Evolutionary conservation across 2,329 filamentous ascomycete species (phyloP).

Genomic region (Neofusicoccum kwambonambiense): DNA sequence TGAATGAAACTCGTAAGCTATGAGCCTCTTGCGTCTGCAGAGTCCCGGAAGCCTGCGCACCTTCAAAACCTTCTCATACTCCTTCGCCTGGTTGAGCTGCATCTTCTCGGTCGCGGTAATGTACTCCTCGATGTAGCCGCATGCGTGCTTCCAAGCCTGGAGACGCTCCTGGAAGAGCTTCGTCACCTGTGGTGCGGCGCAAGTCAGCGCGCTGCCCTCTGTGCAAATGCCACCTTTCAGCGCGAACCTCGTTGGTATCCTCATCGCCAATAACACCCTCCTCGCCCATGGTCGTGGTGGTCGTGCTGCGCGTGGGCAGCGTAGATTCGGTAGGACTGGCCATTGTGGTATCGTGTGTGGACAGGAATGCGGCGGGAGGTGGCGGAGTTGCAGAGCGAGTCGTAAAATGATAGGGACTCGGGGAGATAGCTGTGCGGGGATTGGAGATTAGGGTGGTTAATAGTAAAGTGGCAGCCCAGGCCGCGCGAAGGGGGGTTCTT

Average conservation of each 20-base stretch:
- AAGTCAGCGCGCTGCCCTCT: conserved; percentile 7
- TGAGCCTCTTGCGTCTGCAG: neutral
- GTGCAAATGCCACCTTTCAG: neutral
- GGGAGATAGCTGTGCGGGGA: neutral
- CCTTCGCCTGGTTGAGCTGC: conserved; percentile 81
- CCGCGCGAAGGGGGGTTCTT: conserved; percentile 8
- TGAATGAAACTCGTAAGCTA: neutral
- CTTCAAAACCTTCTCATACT: conserved; percentile 94
- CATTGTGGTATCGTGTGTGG: conserved; percentile 24
- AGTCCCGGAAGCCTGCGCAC: conserved; percentile 39
- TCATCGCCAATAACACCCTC: conserved; percentile 50
- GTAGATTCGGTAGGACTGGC: conserved; percentile 34
- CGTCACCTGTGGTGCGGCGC: conserved; percentile 32
- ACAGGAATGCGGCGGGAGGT: neutral
- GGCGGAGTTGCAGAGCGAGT: neutral
- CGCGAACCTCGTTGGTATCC: conserved; percentile 46
- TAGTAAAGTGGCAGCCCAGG: neutral
- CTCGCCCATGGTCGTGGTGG: conserved; percentile 34
- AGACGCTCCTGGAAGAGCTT: conserved; percentile 80
- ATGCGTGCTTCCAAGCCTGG: conserved; percentile 93
- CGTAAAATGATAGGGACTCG: neutral
- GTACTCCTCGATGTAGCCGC: conserved; percentile 89
- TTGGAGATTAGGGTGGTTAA: neutral
- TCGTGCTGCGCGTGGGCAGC: conserved; percentile 26
- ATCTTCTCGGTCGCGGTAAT: conserved; percentile 81